Conservation (phyloP, 257 asterid genomes). For the Solanum gracilifrons region DNA sequence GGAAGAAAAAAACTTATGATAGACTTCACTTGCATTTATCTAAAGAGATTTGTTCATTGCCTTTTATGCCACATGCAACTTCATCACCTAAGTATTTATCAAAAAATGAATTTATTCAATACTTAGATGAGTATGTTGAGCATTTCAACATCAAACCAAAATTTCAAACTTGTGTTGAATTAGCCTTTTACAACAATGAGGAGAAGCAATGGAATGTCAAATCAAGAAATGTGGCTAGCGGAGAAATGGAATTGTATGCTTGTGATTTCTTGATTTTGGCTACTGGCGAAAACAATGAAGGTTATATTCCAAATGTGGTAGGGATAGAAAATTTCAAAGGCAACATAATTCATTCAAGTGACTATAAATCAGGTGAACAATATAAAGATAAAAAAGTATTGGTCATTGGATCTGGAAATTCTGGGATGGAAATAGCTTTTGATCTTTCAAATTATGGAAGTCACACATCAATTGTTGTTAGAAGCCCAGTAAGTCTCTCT, state of each 20-base stretch:
- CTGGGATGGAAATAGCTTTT: constrained; percentile 59
- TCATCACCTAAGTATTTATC: constrained; percentile 29
- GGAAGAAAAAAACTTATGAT: constrained; percentile 48
- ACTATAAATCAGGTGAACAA: constrained; percentile 13
- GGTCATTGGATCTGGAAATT: constrained; percentile 60
- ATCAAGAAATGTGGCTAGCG: not conserved
- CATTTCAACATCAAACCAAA: constrained; percentile 9
- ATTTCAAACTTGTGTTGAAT: constrained; percentile 7
- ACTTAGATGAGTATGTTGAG: not conserved
- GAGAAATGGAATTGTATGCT: constrained; percentile 4
- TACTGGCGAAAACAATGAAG: constrained; percentile 38
- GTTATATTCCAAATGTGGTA: constrained; percentile 11
- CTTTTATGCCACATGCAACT: constrained; percentile 29
- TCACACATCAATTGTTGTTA: constrained; percentile 27
- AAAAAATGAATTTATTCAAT: constrained; percentile 17
- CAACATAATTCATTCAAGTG: constrained; percentile 24
- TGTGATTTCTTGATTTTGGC: constrained; percentile 39
- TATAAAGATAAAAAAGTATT: constrained; percentile 17
- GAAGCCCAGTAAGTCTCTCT: constrained; percentile 16
- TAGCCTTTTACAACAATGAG: constrained; percentile 5
- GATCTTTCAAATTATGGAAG: constrained; percentile 44
- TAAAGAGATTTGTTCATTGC: constrained; percentile 39
- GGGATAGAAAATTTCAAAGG: constrained; percentile 32
- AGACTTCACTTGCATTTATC: constrained; percentile 46
- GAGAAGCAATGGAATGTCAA: constrained; percentile 18